Percentiles rank a stretch among this genome's conserved stretches.
phyloP scores from a whole-genome alignment of 768 basidiomycete species.

The Termitomyces sp. region DNA sequence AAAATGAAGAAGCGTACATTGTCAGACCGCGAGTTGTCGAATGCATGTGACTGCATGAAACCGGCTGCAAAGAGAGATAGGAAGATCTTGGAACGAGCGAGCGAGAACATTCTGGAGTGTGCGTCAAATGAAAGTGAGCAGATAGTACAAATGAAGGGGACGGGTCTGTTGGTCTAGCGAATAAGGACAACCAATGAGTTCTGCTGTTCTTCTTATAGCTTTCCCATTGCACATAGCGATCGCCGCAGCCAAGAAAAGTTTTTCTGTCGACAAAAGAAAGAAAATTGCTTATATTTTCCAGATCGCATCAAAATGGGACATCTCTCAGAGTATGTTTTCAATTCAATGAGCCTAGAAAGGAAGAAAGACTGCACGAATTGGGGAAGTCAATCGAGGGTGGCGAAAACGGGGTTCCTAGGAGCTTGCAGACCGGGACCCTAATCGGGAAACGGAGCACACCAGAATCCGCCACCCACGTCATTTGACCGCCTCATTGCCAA shows the following conservation, averaged over 20 bases:
- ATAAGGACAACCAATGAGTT: neutral
- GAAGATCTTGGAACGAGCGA: neutral
- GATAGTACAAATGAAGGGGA: neutral
- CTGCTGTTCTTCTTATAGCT: neutral
- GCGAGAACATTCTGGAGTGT: neutral
- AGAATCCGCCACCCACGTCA: neutral
- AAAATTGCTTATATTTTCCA: neutral
- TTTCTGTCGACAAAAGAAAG: neutral
- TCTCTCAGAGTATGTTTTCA: neutral
- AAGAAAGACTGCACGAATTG: neutral
- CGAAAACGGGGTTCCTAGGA: neutral
- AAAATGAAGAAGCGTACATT: slow-evolving; percentile 23
- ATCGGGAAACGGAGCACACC: neutral
- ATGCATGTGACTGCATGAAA: slow-evolving; percentile 16
- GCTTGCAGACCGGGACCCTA: neutral
- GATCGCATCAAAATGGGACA: neutral
- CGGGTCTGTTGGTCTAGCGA: neutral
- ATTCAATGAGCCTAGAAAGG: neutral
- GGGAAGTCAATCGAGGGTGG: neutral
- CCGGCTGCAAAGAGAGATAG: slow-evolving; percentile 1
- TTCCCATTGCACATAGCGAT: neutral
- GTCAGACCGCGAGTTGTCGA: slow-evolving; percentile 30
- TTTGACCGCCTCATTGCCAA: neutral
- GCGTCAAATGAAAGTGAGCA: neutral
- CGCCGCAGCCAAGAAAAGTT: neutral